Base-by-base conservation (phyloP, 1,284 basidiomycete genomes). In the Ceraceosorus guamensis region DNA sequence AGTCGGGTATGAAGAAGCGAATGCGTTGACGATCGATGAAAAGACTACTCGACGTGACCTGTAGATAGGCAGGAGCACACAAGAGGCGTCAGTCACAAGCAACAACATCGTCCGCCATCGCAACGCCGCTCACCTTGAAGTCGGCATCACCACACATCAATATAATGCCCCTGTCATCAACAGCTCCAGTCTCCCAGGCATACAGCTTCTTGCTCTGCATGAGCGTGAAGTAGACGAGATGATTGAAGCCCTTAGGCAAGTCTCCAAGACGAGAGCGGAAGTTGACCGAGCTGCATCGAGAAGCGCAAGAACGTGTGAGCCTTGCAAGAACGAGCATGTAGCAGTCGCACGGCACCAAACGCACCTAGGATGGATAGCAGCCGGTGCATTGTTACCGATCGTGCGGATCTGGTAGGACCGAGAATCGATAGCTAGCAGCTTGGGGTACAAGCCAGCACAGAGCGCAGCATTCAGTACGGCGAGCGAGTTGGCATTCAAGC, bases 151-250 rank as follows among this genome's bases (percentile, higher is more conserved):
- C 93, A 64, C 92, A 97, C 0, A 97, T 79, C 30, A 97, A 79
- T 16, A 90, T 76, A 48, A 99, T 77, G 1, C 89, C 84, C 33
- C 88, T 78, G 67, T 96, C 89, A 60, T 95, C 87, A 4, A 91
- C 84, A 0, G 91, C 87, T 1, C 88, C 86, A 0, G 88, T 91
- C 77, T 99, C 95, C 90, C 91, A 96, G n/a, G 87, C 91, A 76
- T 78, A 98, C 33, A 97, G 78, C 76, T 85, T 88, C 79, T 87
- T 90, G 11, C 89, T 90, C 74, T 90, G 88, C 87, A 90, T 89
- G 65, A 62, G 71, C 46, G 64, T 48, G 47, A 62, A 58, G 34
- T 59, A 63, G 49, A 76, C 43, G 18, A 63, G 41, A 39, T 63
- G 47, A 16, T 62, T 44, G 24, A 52, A 30, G 44, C 50, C 48